Base-by-base conservation (phyloP, 2,329 filamentous ascomycete genomes). In the Phialocephala sp. region DNA sequence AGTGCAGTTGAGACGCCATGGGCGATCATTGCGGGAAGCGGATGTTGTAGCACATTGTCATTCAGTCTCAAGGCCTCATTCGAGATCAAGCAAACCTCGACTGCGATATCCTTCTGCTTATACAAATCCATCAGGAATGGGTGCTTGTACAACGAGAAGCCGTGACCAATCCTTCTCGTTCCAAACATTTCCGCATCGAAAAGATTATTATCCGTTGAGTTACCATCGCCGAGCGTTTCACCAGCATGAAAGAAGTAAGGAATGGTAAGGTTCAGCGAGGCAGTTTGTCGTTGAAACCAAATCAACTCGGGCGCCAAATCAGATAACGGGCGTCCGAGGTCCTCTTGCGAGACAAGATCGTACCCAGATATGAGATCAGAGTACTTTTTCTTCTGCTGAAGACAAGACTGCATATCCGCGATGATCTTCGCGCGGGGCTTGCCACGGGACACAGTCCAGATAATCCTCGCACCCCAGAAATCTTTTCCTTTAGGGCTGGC, bases 311-410 rank as follows among this genome's bases (percentile, higher is more conserved):
- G 57, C 8, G 57, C 57, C 1, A 59, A 24, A 14, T 59, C 57
- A 11, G 45, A 45, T 1, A 59, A 18, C 1, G 57, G 41, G 4
- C 57, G 36, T 59, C 57, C 57, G 4, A 62, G 60, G 45, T 62
- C 50, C 32, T 62, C 50, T 62, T 62, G 37, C 14, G 60, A 56
- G 32, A 62, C 60, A 20, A 62, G 35, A 56, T 62, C 60, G 37
- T 62, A 62, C 1, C 60, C 47, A 3, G 47, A 35, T 12, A 62
- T 32, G 20, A 62, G 37, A 2, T 54, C 14, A 2, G 60, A 36
- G 36, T 41, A 62, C 6, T 41, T 37, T 20, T 56, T 35, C 27
- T 56, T 62, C n/a, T 32, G 18, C 5, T 14, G 2, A 1, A 62
- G 39, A 27, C 35, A 22, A 41, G 11, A 43, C 20, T 62, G 35